Conservation (phyloP, 2,329 filamentous ascomycete species). For the Sodiomyces alkalinus region DNA sequence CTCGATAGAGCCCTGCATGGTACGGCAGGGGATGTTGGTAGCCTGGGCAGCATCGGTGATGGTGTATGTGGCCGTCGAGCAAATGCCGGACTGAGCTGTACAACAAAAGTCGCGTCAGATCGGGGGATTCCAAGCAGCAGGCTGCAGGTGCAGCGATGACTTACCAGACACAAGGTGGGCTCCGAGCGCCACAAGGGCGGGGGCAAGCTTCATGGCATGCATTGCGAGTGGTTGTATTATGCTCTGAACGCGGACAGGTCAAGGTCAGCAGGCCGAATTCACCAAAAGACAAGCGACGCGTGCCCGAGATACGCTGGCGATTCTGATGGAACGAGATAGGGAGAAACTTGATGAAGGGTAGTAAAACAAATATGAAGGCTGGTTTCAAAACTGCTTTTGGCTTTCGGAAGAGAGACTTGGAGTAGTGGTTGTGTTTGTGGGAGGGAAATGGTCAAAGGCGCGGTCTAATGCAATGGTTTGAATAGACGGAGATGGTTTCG, state of each 20-base stretch:
- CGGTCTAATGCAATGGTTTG: too few relatives aligned
- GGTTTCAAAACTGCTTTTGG: too few relatives aligned
- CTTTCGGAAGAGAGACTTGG: too few relatives aligned
- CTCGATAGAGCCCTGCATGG: slow-evolving; percentile 51
- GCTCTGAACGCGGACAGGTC: slow-evolving; percentile 2
- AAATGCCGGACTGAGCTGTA: slow-evolving; percentile 18
- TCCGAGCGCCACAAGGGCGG: slow-evolving; percentile 28
- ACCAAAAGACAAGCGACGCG: slow-evolving; percentile 5
- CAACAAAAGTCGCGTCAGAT: slow-evolving; percentile 4
- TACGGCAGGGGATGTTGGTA: slow-evolving; percentile 49
- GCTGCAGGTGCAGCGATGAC: slow-evolving; percentile 12
- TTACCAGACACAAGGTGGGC: slow-evolving; percentile 26
- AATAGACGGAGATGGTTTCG: too few relatives aligned
- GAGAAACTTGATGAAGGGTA: too few relatives aligned
- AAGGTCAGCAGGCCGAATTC: slow-evolving; percentile 2
- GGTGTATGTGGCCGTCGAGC: slow-evolving; percentile 27
- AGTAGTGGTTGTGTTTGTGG: too few relatives aligned
- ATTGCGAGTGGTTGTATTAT: slow-evolving; percentile 23
- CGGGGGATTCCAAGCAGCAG: not conserved
- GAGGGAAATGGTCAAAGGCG: too few relatives aligned
- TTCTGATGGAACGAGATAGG: too few relatives aligned
- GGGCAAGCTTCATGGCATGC: slow-evolving; percentile 28
- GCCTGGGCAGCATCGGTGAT: slow-evolving; percentile 51
- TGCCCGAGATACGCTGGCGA: too few relatives aligned
- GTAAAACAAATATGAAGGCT: too few relatives aligned